Conservation (phyloP, 2,329 filamentous ascomycete genomes). For the Trichoderma citrinoviride region DNA sequence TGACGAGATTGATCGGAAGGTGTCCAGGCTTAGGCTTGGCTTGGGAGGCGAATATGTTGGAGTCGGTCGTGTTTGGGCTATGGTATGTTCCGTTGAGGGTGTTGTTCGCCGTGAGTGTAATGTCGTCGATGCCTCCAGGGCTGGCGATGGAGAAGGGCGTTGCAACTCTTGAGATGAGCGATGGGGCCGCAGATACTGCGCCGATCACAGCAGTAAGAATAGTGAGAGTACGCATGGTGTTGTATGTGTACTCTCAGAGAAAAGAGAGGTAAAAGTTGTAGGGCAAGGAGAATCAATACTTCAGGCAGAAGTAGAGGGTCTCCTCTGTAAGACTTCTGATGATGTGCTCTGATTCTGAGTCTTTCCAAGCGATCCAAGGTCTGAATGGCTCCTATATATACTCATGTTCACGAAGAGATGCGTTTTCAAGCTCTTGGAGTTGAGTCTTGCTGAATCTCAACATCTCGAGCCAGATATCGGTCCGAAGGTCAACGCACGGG, state of each 20-base stretch:
- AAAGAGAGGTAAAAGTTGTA: not conserved
- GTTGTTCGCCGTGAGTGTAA: not conserved
- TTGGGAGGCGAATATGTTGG: not conserved
- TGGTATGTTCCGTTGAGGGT: constrained; percentile 11
- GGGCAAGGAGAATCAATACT: not conserved
- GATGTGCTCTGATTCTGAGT: not conserved
- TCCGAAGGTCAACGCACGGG: not conserved
- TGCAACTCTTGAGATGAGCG: not conserved
- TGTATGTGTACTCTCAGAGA: not conserved
- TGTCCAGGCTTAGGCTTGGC: constrained; percentile 6
- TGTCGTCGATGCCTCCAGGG: not conserved
- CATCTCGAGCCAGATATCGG: not conserved
- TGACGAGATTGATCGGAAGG: constrained; percentile 39
- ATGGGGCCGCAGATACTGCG: constrained; percentile 4
- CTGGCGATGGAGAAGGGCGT: not conserved
- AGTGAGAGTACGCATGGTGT: not conserved
- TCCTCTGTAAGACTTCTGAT: not conserved
- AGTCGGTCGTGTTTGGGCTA: not conserved
- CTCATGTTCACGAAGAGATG: not conserved
- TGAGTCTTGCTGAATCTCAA: not conserved
- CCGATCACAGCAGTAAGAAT: constrained; percentile 3
- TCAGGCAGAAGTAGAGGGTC: too few relatives aligned
- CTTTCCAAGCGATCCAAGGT: not conserved
- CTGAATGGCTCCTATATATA: not conserved
- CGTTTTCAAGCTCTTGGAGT: not conserved